Base-by-base conservation (phyloP, 192 early-diverging fungal species). In the Geranomyces michiganensis region DNA sequence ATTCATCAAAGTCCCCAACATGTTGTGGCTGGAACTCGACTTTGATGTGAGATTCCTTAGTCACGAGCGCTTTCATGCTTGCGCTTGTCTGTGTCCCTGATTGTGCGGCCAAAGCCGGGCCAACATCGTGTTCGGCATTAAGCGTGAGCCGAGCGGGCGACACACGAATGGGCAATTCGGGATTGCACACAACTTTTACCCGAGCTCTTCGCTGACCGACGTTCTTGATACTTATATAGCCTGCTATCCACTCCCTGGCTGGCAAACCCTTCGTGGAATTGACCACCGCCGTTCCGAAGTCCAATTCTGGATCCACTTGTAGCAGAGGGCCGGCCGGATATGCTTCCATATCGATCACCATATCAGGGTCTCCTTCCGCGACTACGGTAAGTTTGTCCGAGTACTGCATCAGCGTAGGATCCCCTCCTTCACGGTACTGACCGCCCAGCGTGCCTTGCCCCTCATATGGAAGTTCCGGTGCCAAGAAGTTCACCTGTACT, bases 211-310 rank as follows among this genome's bases (percentile, higher is more conserved):
- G 36, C 47, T 30, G 14, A 0, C 79, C 79, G 27, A 69, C 66
- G 45, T 80, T 80, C 26, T 46, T 43, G 10, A 80, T 24, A 15
- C 41, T 30, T 12, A 79, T 13, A 13, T 56, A 67, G 15, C 29
- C 44, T 3, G 46, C 31, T 1, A 67, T 1, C 67, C 63, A 69
- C 29, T 59, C 44, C 43, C 3, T 12, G 33, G 21, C 56, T 21
- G 27, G 7, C 33, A 15, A 21, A 41, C 17, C 7, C 44, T 22
- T 32, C 29, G 6, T 60, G n/a, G n/a, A 59, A 26, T 19, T 27
- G 5, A 65, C 1, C 8, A 72, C 75, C n/a, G 81, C 45, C 1
- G 62, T 65, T 15, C 83, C 83, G 78, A 84, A 84, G 47, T 78
- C 73, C 19, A 84, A 56, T 15, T 46, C 27, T 27, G 21, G 19